Evolutionary conservation across 345 rosid species (phyloP).

Genomic region (Melaleuca quinquenervia): DNA sequence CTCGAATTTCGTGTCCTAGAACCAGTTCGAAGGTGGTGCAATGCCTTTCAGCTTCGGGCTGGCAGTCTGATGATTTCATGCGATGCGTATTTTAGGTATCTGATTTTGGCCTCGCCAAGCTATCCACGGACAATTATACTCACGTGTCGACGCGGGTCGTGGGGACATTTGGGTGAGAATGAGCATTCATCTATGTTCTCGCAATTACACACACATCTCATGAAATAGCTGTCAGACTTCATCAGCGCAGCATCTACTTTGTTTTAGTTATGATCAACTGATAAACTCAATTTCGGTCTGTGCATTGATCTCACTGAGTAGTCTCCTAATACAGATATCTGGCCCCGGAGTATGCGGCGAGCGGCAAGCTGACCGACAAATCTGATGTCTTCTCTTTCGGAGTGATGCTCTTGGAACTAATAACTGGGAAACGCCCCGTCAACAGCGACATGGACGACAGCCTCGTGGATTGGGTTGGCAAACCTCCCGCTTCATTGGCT

Average conservation of each 20-base stretch:
- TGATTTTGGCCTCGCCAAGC: constrained; percentile 10
- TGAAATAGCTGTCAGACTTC: background rate
- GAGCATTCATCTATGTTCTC: background rate
- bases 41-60: background rate
- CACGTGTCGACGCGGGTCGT: constrained; percentile 7
- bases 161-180: constrained; percentile 9
- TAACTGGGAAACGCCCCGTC: constrained; percentile 66
- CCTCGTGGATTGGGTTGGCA: background rate
- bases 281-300: background rate
- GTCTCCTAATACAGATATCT: constrained; percentile 37
- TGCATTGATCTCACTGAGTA: no score
- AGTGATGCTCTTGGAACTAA: constrained; percentile 74
- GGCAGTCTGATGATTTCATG: background rate
- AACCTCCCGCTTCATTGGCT: background rate
- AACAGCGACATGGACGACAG: constrained; percentile 13
- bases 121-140: background rate
- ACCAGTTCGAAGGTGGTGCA: background rate
- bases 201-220: background rate
- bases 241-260: background rate
- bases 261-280: background rate
- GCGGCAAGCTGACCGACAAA: constrained; percentile 80
- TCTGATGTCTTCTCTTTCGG: constrained; percentile 92
- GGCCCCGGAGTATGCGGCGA: constrained; percentile 95
- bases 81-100: background rate
- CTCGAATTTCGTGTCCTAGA: background rate